phyloP scores from a whole-genome alignment of 805 yeast species.

The Candida awuae region DNA sequence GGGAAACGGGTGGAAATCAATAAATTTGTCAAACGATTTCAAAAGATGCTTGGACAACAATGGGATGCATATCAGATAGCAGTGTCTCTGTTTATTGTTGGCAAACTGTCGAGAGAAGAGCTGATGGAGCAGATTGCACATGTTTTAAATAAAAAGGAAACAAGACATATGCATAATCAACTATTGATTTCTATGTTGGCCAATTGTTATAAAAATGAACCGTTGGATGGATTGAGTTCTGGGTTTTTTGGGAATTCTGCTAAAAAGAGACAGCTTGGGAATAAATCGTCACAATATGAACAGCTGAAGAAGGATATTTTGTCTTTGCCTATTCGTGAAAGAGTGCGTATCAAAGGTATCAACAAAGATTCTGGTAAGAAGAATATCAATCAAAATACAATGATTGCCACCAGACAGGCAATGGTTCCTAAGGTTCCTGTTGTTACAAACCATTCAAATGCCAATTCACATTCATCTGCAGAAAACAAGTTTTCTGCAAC shows the following conservation, averaged over 20 bases:
- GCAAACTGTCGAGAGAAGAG: conserved; percentile 72
- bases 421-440: conserved; percentile 81
- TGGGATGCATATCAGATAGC: conserved; percentile 87
- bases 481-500: not conserved
- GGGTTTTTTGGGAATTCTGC: conserved; percentile 40
- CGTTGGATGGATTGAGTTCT: conserved; percentile 43
- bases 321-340: conserved; percentile 76
- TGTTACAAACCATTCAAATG: conserved; percentile 32
- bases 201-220: conserved; percentile 71
- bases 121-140: conserved; percentile 50
- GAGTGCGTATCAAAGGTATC: conserved; percentile 76
- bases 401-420: conserved; percentile 63
- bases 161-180: conserved; percentile 71
- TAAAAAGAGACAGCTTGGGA: conserved; percentile 39
- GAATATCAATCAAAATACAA: conserved; percentile 61
- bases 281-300: conserved; percentile 66
- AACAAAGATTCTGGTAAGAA: conserved; percentile 76
- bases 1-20: conserved; percentile 50
- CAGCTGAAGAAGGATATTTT: conserved; percentile 77
- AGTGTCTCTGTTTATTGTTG: conserved; percentile 66
- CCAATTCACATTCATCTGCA: not conserved
- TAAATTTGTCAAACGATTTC: conserved; percentile 61
- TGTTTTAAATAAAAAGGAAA: conserved; percentile 39
- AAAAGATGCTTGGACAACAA: conserved; percentile 58
- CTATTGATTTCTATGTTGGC: conserved; percentile 74